Conservation (phyloP, 2,329 filamentous ascomycete species). For the Aspergillus sp. region DNA sequence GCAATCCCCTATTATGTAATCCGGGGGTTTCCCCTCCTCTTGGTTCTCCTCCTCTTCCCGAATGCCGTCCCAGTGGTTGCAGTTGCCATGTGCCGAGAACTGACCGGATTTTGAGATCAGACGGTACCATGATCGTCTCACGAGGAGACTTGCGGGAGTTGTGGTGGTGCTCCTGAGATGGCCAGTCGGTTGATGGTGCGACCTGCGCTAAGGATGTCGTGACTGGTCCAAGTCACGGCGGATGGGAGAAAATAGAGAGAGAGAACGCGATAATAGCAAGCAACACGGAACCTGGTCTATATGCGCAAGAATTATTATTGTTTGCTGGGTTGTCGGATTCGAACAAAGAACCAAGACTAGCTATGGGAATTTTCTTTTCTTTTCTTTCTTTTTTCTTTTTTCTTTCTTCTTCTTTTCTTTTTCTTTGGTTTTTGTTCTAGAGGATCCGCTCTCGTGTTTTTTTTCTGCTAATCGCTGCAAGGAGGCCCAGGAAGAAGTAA, state of each 20-base stretch:
- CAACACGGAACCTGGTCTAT: slow-evolving; percentile 1
- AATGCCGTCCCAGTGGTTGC: background rate
- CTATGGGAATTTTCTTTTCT: too few relatives aligned
- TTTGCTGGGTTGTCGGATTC: background rate
- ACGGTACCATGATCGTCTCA: slow-evolving; percentile 5
- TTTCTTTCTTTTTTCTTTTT: too few relatives aligned
- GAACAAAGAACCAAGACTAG: background rate
- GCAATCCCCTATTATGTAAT: background rate
- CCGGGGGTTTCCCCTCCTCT: slow-evolving; percentile 3
- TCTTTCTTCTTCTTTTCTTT: too few relatives aligned
- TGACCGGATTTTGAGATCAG: background rate
- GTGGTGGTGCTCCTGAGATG: background rate
- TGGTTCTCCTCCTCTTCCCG: background rate
- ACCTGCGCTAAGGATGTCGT: slow-evolving; percentile 11
- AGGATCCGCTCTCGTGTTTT: background rate
- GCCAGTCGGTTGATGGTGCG: slow-evolving; percentile 4
- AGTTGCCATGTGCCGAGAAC: slow-evolving; percentile 1
- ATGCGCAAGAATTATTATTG: background rate
- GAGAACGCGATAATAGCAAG: background rate
- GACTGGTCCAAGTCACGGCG: background rate
- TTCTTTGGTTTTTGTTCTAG: background rate
- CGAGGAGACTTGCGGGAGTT: background rate
- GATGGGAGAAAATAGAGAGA: background rate
- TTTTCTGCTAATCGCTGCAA: background rate
- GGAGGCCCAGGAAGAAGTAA: slow-evolving; percentile 1